These are phyloP conservation scores for Vinca major DNA, from an alignment of 305 asterid species.

Conservation along the genomic window DNA sequence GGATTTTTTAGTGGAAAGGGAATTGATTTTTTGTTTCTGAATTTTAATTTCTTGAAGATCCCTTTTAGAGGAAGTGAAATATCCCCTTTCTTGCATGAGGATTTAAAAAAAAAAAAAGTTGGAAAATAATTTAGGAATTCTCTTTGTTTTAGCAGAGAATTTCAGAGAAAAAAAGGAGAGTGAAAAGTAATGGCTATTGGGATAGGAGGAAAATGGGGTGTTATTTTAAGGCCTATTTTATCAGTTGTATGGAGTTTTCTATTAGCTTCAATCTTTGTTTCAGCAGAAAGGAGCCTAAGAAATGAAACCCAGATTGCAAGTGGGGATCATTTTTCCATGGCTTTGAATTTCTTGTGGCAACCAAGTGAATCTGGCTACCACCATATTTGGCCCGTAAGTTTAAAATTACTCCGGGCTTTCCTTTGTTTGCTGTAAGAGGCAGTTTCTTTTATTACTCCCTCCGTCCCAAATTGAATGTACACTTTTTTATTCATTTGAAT, in stretches of 20 bases:
- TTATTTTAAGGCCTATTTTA: constrained; percentile 25
- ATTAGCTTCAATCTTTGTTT: constrained; percentile 64
- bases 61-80: no score
- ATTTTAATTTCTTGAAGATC: background rate
- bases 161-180: constrained; percentile 13
- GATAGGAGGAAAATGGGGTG: constrained; percentile 24
- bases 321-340: constrained; percentile 26
- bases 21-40: background rate
- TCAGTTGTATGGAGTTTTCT: constrained; percentile 63
- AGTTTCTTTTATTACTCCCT: background rate
- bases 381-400: constrained; percentile 94
- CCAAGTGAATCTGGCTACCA: constrained; percentile 60
- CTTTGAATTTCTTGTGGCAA: constrained; percentile 62
- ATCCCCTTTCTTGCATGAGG: background rate
- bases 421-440: no score
- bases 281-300: constrained; percentile 74
- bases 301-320: constrained; percentile 30
- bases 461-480: background rate
- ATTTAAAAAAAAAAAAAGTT: background rate
- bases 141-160: background rate
- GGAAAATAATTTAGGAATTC: background rate
- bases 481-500: no score
- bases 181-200: constrained; percentile 17
- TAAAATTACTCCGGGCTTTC: background rate
- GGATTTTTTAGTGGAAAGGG: background rate